Base-by-base conservation (phyloP, 139 green algal genomes). In the Tetraselmis striata region DNA sequence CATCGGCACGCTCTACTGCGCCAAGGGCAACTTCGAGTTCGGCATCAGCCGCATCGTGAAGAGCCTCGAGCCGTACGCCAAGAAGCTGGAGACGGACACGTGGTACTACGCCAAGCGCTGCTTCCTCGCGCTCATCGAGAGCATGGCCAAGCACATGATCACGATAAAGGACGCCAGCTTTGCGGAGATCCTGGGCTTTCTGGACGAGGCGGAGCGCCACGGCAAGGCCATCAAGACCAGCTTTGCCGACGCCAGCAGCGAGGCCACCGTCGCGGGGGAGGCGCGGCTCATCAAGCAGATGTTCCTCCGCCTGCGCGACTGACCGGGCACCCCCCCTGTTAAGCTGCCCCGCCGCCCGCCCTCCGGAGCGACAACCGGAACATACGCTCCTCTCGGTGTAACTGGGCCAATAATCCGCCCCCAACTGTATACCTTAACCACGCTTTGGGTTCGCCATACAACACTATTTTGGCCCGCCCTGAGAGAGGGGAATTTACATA, bases 1-100 rank as follows among this genome's bases (percentile, higher is more conserved):
- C 30, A 97, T 98, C 81, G 95, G 95, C 30, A 98, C 95, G 29
- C 88, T 98, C 0, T 98, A 98, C 88, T 98, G 94, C 84, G 84
- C 94, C 67, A 98, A 92, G 88, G 88, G 89, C 32, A 96, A 96
- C 85, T 96, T 91, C 77, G 94, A 97, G 83, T 98, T 98, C 87
- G 95, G 95, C 82, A 94, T 98, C 83, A 87, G 79, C 11, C 89
- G 95, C 1, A 91, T 98, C 74, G 95, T 97, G 78, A 96, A 95
- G 81, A 88, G 81, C 59, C 83, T 98, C 31, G 93, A 98, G 85
- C 94, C 94, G 25, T 93, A 95, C 86, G 80, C 90, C 77, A 92
- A 90, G 85, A 95, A 96, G 84, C 89, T 98, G 76, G 90, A 94
- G 29, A 90, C 92, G 29, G 87, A 94, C 81, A 95, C 92, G 25